These are phyloP conservation scores for Spirogloea muscicola DNA, from an alignment of 139 green algal genomes.

Conservation along the genomic window DNA sequence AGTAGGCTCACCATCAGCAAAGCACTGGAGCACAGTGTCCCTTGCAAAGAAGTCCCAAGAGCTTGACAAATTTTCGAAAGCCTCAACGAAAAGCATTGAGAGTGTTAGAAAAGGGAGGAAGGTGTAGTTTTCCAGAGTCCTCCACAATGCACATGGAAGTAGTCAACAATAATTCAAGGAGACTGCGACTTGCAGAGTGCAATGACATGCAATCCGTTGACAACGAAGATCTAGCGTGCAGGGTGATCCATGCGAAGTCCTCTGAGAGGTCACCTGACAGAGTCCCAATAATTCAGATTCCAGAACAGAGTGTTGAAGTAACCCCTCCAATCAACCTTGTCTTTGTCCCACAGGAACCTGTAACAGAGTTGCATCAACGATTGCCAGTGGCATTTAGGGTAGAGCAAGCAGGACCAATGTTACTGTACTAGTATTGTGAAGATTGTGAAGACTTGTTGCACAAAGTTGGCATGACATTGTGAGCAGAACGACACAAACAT, in stretches of 20 bases:
- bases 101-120: background rate
- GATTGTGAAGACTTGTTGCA: background rate
- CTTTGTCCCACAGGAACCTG: conserved; percentile 19
- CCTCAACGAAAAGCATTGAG: background rate
- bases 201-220: background rate
- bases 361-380: background rate
- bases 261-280: background rate
- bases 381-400: background rate
- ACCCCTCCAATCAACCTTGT: conserved; percentile 63
- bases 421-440: background rate
- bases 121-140: background rate
- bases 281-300: conserved; percentile 93
- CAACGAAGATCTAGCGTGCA: background rate
- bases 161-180: background rate
- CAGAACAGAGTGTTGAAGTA: conserved; percentile 97
- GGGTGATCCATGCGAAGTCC: background rate
- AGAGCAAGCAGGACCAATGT: background rate
- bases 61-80: background rate
- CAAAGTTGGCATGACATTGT: background rate
- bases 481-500: too few species aligned
- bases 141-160: background rate
- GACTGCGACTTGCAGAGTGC: background rate
- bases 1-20: too few species aligned
- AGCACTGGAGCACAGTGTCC: too few species aligned
- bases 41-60: background rate